Evolutionary conservation across 2,329 filamentous ascomycete species (phyloP).

Genomic region (Zasmidium citrigriseum): DNA sequence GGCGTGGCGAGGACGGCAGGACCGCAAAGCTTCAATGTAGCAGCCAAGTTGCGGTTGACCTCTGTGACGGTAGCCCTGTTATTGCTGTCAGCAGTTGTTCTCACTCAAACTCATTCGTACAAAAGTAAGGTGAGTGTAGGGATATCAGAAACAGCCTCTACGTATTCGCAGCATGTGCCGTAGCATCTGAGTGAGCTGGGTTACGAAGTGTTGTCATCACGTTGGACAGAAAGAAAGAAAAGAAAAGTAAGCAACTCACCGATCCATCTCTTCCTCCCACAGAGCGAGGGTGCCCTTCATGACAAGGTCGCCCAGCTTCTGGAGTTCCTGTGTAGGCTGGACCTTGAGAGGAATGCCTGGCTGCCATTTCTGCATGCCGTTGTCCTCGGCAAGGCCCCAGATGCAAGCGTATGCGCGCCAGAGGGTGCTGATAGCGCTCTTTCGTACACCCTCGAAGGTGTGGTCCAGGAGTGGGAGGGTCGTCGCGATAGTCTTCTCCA

Average conservation of each 20-base stretch:
- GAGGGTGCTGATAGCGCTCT: constrained; percentile 85
- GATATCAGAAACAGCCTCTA: constrained; percentile 53
- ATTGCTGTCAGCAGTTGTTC: constrained; percentile 39
- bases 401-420: constrained; percentile 93
- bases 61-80: constrained; percentile 85
- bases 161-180: constrained; percentile 36
- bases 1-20: constrained; percentile 75
- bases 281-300: constrained; percentile 79
- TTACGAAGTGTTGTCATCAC: constrained; percentile 94
- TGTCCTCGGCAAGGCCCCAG: constrained; percentile 82
- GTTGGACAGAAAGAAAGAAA: constrained; percentile 29
- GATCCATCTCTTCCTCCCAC: constrained; percentile 88
- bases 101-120: constrained; percentile 38
- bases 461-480: constrained; percentile 82
- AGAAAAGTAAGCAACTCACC: constrained; percentile 65
- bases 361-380: constrained; percentile 78
- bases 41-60: constrained; percentile 90
- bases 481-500: constrained; percentile 83
- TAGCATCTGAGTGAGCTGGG: constrained; percentile 99
- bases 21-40: constrained; percentile 86
- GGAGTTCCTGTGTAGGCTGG: constrained; percentile 74
- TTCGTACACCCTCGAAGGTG: constrained; percentile 88
- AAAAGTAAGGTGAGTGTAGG: not conserved
- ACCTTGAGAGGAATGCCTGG: constrained; percentile 82
- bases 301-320: constrained; percentile 83